Base-by-base conservation (phyloP, 352 stramenopile genomes). In the Phytophthora fragariae region DNA sequence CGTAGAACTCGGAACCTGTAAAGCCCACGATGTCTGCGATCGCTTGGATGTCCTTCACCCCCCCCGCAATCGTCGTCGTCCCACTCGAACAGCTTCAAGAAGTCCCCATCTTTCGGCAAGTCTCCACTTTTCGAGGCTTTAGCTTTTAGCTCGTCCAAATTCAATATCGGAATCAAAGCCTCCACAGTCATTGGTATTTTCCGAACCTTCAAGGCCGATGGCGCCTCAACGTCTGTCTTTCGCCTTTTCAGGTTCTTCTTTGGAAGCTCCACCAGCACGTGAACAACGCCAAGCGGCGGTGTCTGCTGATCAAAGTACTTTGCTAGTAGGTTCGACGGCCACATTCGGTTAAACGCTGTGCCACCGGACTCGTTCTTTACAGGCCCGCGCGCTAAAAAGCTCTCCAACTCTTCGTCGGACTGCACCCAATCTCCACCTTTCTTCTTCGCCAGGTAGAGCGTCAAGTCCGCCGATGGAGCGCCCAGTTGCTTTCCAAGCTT, bases 71-170 rank as follows among this genome's bases (percentile, higher is more conserved):
- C 17, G 3, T 14, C 47, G 64, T 65, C 47, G 5, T 11, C 47
- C 33, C 56, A 65, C 4, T 65, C 47, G 24, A 71, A 50, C 15
- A 71, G 12, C 6, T 44, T 10, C 12, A 71, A 46, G 47, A 70
- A 60, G 5, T 35, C 47, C 8, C 46, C 64, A 10, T 27, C 14
- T 3, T 19, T 3, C 0, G 64, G 46, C 17, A 65, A 44, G 2
- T 63, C 31, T 15, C 53, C 37, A 5, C 39, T 46, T 46, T 46
- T n/a, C 0, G 4, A 31, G 27, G 27, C 27, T 31, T 5, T 31
- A 31, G 27, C 27, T 31, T 31, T 31, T 2, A 31, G 27, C n/a
- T n/a, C n/a, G 5, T 31, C 27, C 27, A 31, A 31, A 31, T 31
- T 7, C 4, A 31, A 31, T 31, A 5, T 31, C 4, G n/a, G n/a